phyloP scores from a whole-genome alignment of 73 alveolate genomes.

The Tetrahymena elliotti region DNA sequence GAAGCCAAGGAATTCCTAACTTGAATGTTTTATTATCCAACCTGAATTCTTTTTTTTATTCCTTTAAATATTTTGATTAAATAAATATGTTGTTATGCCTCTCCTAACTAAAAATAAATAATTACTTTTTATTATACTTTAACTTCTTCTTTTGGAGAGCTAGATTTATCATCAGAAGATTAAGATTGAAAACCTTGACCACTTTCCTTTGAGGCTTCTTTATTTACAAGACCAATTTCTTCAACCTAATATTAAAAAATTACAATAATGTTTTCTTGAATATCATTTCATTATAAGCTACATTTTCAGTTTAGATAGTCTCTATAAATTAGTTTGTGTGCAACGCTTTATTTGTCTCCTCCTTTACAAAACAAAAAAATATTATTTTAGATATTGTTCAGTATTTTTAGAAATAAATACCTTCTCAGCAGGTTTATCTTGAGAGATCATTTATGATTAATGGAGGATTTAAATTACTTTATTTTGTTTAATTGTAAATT shows the following conservation, averaged over 20 bases:
- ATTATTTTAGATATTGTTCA: too few relatives aligned
- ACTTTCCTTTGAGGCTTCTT: neutral
- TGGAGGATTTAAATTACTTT: too few relatives aligned
- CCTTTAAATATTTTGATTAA: neutral
- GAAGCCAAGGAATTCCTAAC: neutral
- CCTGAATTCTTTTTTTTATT: neutral
- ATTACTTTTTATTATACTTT: neutral
- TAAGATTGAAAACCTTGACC: neutral
- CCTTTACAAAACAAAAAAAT: neutral
- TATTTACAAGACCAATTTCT: neutral
- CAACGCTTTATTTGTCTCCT: neutral
- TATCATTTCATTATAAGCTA: too few relatives aligned
- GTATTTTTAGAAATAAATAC: neutral
- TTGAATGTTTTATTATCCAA: neutral
- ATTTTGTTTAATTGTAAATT: too few relatives aligned
- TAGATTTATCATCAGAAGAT: neutral
- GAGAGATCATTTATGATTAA: neutral
- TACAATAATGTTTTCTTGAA: too few relatives aligned
- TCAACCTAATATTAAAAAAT: neutral
- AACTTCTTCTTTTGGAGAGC: neutral
- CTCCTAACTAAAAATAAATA: too few relatives aligned
- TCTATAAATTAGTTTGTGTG: neutral
- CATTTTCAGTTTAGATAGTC: neutral
- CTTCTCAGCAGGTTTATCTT: neutral
- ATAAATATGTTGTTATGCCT: too few relatives aligned